These are phyloP conservation scores for Phytophthora colocasiae DNA, from an alignment of 352 stramenopile species.

Conservation along the genomic window DNA sequence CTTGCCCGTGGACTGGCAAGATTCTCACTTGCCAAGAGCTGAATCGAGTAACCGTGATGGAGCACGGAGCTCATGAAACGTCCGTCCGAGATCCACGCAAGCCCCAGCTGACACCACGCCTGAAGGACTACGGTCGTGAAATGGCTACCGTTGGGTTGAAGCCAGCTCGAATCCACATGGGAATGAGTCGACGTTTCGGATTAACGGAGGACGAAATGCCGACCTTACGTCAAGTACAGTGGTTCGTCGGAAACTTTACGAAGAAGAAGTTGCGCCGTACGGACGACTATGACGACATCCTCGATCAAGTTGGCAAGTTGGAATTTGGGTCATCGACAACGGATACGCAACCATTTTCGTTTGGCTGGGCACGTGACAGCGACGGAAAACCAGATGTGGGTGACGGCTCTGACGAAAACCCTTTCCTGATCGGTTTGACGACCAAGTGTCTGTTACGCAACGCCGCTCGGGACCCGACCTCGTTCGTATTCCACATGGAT, in stretches of 20 bases:
- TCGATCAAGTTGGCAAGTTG: not conserved
- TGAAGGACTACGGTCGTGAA: slow-evolving; percentile 5
- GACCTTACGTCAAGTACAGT: not conserved
- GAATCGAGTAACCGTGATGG: not conserved
- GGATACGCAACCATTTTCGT: slow-evolving; percentile 1
- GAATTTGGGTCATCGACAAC: not conserved
- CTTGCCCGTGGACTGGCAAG: not conserved
- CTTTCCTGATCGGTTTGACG: not conserved
- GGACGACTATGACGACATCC: not conserved
- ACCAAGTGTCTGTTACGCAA: not conserved
- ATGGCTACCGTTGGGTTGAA: not conserved
- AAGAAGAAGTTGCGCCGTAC: not conserved
- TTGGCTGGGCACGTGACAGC: not conserved
- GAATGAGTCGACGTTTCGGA: not conserved
- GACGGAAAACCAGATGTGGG: not conserved
- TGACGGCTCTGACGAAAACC: not conserved
- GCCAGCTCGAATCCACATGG: not conserved
- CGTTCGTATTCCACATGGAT: slow-evolving; percentile 3
- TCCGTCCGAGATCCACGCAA: not conserved
- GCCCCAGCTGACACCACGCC: not conserved
- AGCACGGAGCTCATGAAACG: not conserved
- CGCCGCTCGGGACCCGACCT: not conserved
- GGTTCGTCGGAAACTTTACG: not conserved
- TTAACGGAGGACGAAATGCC: not conserved
- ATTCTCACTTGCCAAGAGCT: slow-evolving; percentile 1